These are phyloP conservation scores for Coccomyxa subellipsoidea DNA, from an alignment of 163 green algal species.

Conservation along the genomic window DNA sequence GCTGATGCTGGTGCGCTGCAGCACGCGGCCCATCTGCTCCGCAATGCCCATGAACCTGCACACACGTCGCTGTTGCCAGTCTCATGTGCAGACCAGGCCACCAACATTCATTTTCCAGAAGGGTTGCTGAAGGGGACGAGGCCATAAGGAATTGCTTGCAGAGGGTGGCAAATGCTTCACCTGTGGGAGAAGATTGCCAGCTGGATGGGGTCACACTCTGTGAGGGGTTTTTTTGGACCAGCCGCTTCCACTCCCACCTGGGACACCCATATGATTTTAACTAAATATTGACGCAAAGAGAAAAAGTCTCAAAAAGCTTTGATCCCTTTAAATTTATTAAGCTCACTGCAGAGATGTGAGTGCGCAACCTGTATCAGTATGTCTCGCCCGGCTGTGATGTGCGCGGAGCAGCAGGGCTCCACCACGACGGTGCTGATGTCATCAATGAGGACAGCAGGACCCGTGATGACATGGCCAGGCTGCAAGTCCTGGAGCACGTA, in stretches of 20 bases:
- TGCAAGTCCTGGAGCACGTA: slow-evolving; percentile 60
- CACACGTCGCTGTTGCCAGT: not conserved
- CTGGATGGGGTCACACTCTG: slow-evolving; percentile 78
- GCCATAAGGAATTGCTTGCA: not conserved
- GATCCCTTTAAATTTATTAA: too few relatives aligned
- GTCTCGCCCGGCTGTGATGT: slow-evolving; percentile 63
- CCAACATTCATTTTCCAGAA: not conserved
- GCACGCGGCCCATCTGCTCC: slow-evolving; percentile 96
- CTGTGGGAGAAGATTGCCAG: slow-evolving; percentile 90
- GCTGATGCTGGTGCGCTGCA: slow-evolving; percentile 85
- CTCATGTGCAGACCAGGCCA: not conserved
- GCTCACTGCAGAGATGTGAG: too few relatives aligned
- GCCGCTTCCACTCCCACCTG: not conserved
- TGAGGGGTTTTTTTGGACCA: not conserved
- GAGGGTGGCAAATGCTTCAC: not conserved
- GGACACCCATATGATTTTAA: not conserved
- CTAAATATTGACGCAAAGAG: not conserved
- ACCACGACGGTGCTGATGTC: slow-evolving; percentile 84
- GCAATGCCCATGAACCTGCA: slow-evolving; percentile 97
- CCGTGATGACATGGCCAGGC: slow-evolving; percentile 55
- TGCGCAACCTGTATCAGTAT: slow-evolving; percentile 61
- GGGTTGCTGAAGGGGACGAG: not conserved
- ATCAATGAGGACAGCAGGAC: slow-evolving; percentile 86
- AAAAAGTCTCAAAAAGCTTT: too few relatives aligned
- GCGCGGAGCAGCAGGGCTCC: slow-evolving; percentile 71